These are phyloP conservation scores for Mycena polygramma DNA, from an alignment of 768 basidiomycete species.

Conservation along the genomic window DNA sequence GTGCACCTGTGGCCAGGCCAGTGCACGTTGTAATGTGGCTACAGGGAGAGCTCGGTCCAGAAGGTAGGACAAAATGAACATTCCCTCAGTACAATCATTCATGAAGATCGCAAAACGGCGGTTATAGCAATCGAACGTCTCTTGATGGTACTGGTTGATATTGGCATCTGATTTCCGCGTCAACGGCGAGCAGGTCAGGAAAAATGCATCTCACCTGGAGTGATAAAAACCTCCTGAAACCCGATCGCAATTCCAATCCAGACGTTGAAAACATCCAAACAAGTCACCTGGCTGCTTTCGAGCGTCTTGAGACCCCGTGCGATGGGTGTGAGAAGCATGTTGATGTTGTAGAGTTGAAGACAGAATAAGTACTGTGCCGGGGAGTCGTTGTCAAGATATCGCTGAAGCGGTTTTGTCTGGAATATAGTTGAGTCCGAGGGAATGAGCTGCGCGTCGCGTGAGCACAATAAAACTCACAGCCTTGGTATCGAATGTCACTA, in stretches of 20 bases:
- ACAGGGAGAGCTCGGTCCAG: slow-evolving; percentile 18
- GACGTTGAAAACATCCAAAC: slow-evolving; percentile 25
- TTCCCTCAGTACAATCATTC: slow-evolving; percentile 23
- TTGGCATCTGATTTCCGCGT: neutral
- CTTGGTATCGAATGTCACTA: slow-evolving; percentile 18
- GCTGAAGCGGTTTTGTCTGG: slow-evolving; percentile 13
- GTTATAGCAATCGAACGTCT: slow-evolving; percentile 20
- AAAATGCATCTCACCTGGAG: neutral
- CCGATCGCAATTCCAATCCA: slow-evolving; percentile 26
- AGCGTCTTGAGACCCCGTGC: slow-evolving; percentile 20
- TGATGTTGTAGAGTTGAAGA: slow-evolving; percentile 16
- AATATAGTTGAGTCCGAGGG: neutral
- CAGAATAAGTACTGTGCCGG: slow-evolving; percentile 4
- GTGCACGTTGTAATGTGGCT: neutral
- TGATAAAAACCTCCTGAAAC: slow-evolving; percentile 14
- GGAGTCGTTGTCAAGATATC: slow-evolving; percentile 10
- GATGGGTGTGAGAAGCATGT: slow-evolving; percentile 22
- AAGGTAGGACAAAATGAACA: slow-evolving; percentile 25
- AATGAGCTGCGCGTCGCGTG: too few relatives aligned
- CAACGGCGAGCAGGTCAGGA: neutral
- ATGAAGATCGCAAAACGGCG: slow-evolving; percentile 30
- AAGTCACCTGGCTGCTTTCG: slow-evolving; percentile 18
- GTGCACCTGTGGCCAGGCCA: neutral
- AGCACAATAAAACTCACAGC: neutral
- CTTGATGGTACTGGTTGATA: slow-evolving; percentile 17